phyloP scores from a whole-genome alignment of 2,329 filamentous ascomycete genomes.

The Proliferodiscus dingleyae region DNA sequence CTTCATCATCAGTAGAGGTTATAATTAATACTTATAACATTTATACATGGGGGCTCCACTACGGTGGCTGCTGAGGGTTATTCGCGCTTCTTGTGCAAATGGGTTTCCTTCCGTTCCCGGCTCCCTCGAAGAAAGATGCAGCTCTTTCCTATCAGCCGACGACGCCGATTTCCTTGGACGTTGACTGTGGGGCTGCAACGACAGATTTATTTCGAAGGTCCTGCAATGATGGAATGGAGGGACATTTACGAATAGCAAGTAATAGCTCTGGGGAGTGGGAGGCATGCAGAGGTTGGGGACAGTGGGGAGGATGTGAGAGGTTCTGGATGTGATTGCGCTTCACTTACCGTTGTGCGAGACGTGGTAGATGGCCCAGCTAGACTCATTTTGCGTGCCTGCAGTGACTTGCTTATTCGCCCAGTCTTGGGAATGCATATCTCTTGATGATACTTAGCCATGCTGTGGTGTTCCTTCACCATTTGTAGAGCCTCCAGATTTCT shows the following conservation, averaged over 20 bases:
- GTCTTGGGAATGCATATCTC: too few species aligned
- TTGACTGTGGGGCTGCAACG: slow-evolving; percentile 41
- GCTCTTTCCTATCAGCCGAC: slow-evolving; percentile 40
- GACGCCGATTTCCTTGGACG: slow-evolving; percentile 32
- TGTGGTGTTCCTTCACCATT: too few species aligned
- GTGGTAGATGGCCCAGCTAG: too few species aligned
- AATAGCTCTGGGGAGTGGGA: too few species aligned
- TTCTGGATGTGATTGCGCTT: too few species aligned
- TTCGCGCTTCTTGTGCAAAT: slow-evolving; percentile 23
- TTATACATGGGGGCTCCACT: slow-evolving; percentile 35
- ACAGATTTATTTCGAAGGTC: slow-evolving; percentile 24
- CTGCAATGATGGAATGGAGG: neutral
- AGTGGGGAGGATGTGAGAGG: neutral
- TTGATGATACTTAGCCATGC: too few species aligned
- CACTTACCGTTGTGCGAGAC: too few species aligned
- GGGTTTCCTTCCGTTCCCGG: slow-evolving; percentile 40
- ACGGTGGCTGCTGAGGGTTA: slow-evolving; percentile 38
- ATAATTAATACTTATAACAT: slow-evolving; percentile 35
- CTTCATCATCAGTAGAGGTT: slow-evolving; percentile 35
- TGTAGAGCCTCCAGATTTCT: too few species aligned
- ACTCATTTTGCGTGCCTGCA: too few species aligned
- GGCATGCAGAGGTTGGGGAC: neutral
- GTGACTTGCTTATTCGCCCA: too few species aligned
- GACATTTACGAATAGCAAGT: too few species aligned
- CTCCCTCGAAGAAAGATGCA: slow-evolving; percentile 35